Base-by-base conservation (phyloP, 306 rosid genomes). In the Malus domestica region DNA sequence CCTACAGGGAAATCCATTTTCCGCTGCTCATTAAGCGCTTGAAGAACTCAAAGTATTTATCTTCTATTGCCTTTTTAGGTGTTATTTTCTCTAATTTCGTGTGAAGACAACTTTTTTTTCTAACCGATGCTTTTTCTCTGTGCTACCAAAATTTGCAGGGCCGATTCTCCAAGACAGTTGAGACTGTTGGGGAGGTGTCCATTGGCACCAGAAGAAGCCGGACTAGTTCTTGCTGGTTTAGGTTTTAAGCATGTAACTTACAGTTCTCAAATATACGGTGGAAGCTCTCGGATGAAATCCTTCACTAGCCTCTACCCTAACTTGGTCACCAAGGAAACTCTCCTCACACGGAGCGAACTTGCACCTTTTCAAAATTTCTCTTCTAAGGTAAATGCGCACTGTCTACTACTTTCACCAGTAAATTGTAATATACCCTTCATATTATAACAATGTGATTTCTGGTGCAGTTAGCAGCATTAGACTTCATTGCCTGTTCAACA, bases 181-280 rank as follows among this genome's bases (percentile, higher is more conserved):
- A 89, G 99, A 81, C 84, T 83, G 83, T 66, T 80, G 75, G 99
- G 99, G 49, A 90, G 88, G 86, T 95, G 99, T 45, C 99, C 97
- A 16, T 86, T 92, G 89, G 89, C 97, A 57, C 99, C 97, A 33
- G 99, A 95, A 89, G 99, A 95, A 90, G 93, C 97, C 71, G 97
- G 86, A 60, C 92, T 95, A 49, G 97, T 90, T 78, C 93, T 95
- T 81, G 96, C 99, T 32, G 93, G 89, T 44, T 68, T 92, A 67
- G 96, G 97, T 71, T 92, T 86, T 79, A 88, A 90, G 83, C 75
- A 80, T 9, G 83, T 79, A 73, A 92, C 97, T 64, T 87, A 88
- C 65, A 89, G 99, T 57, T 90, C 93, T 72, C 93, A 90, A 0
- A 57, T 95, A 67, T 95, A 90, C 76, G 96, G 98, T 4, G 98